Evolutionary conservation across 176 grass and related monocot species (phyloP), one percentile per base, ranked within the genome.

Genomic region (Oryza rufipogon): DNA sequence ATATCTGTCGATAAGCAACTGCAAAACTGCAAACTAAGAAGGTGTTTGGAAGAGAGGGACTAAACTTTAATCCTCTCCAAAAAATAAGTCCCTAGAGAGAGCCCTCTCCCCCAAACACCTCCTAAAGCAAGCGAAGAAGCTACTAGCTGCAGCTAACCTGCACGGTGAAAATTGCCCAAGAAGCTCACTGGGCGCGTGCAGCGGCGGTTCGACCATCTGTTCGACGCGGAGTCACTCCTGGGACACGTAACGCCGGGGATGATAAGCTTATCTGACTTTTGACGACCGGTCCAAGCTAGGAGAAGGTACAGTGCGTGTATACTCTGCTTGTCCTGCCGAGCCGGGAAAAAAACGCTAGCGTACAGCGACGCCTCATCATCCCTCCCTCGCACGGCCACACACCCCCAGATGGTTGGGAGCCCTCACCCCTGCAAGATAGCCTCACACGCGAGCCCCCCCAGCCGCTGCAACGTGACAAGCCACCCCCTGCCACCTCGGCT

Each of bases 261-360:
- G 81, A 83, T 83, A 83, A 88, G 86, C 66, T 83, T 42, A 26
- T 41, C 14, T 77, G 73, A 49, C 66, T 87, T 87, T 87, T 63
- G 34, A 33, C 67, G 13, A 5, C 45, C 64, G 23, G 7, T 47
- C 22, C 42, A 2, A 44, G 42, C 42, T 11, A 44, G 42, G 42
- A 44, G 42, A 44, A 44, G 42, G 42, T 44, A 44, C 42, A 44
- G 7, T 44, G 42, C 7, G 8, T 38, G 36, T 44, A 11, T 44
- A 44, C 9, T 44, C 42, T 44, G 42, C 9, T 44, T 8, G 75
- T 36, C 20, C 39, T 10, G 11, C 9, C 22, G 22, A 78, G 38
- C 38, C n/a, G 36, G 12, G 41, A 42, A 42, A 7, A 7, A 8
- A 3, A 5, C 9, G 42, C 42, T 9, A 9, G 42, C 9, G 42